Conservation (phyloP, 2,329 filamentous ascomycete species). For the Talaromyces sp. region DNA sequence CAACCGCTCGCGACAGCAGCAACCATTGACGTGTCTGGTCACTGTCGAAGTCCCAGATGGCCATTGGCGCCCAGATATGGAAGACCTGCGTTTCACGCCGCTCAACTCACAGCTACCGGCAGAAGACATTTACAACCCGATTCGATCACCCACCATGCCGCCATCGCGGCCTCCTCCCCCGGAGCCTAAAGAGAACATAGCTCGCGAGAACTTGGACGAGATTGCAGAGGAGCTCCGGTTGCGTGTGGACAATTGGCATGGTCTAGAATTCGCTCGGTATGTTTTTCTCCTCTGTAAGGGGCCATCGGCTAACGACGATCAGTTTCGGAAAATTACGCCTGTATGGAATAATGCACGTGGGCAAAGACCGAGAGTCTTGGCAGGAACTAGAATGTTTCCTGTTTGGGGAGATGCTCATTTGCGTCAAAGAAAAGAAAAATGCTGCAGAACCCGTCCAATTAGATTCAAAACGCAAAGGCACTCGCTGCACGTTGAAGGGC, state of each 20-base stretch:
- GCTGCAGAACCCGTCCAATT: conserved; percentile 54
- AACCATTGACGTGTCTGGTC: conserved; percentile 87
- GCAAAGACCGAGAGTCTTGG: conserved; percentile 95
- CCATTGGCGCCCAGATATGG: conserved; percentile 81
- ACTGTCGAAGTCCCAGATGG: conserved; percentile 91
- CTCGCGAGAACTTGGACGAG: conserved; percentile 68
- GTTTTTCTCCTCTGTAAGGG: not conserved
- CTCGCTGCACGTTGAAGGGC: conserved; percentile 85
- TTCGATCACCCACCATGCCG: conserved; percentile 36
- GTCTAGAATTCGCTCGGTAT: conserved; percentile 77
- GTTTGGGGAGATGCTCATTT: conserved; percentile 98
- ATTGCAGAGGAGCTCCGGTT: conserved; percentile 78
- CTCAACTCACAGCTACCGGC: conserved; percentile 43
- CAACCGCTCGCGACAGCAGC: conserved; percentile 84
- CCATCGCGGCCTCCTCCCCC: conserved; percentile 61
- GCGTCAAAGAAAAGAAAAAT: conserved; percentile 92
- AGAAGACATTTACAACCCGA: conserved; percentile 51
- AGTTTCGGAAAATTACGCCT: conserved; percentile 88
- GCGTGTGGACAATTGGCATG: conserved; percentile 98
- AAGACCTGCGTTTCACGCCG: conserved; percentile 61
- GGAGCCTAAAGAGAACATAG: conserved; percentile 67
- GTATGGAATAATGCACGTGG: conserved; percentile 84
- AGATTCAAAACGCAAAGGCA: conserved; percentile 60
- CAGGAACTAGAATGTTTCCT: conserved; percentile 96
- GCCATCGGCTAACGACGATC: not conserved